Percentiles rank a stretch among this genome's conserved stretches.
Evolutionary conservation across 208 protist genomes (phyloP).

Genomic region (Phytomonas francai): DNA sequence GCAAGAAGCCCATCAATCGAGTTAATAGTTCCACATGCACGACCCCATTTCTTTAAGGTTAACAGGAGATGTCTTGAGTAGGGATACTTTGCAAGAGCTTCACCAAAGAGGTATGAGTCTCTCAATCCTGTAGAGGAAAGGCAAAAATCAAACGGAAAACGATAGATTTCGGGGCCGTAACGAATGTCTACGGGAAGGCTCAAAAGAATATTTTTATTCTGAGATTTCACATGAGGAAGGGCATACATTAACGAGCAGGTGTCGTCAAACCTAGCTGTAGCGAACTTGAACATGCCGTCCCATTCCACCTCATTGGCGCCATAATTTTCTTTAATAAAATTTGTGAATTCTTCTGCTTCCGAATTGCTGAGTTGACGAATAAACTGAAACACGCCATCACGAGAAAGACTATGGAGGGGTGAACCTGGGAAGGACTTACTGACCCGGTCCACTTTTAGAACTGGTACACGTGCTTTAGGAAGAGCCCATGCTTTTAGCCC

Average conservation of each 20-base stretch:
- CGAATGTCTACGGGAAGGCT: conserved; percentile 68
- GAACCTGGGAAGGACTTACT: conserved; percentile 71
- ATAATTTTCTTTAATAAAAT: conserved; percentile 45
- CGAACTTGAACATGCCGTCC: conserved; percentile 68
- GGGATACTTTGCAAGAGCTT: conserved; percentile 51
- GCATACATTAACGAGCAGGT: conserved; percentile 60
- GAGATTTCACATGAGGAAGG: conserved; percentile 54
- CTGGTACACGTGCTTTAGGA: conserved; percentile 76
- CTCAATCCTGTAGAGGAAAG: conserved; percentile 75
- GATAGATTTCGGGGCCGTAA: conserved; percentile 77
- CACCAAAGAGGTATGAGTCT: conserved; percentile 73
- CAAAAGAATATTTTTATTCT: conserved; percentile 58
- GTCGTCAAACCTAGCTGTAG: conserved; percentile 60
- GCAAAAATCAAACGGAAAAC: conserved; percentile 88
- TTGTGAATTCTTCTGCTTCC: conserved; percentile 44
- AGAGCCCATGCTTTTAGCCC: conserved; percentile 56
- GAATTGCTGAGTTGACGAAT: conserved; percentile 33
- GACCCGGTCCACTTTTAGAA: conserved; percentile 76
- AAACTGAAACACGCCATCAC: conserved; percentile 82
- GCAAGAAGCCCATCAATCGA: conserved; percentile 85
- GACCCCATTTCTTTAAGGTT: conserved; percentile 82
- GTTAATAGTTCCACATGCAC: conserved; percentile 67
- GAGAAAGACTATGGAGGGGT: conserved; percentile 57
- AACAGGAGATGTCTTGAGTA: conserved; percentile 79
- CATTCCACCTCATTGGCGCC: conserved; percentile 59